Evolutionary conservation across 768 basidiomycete species (phyloP).

Genomic region (Hygrophorus russula): DNA sequence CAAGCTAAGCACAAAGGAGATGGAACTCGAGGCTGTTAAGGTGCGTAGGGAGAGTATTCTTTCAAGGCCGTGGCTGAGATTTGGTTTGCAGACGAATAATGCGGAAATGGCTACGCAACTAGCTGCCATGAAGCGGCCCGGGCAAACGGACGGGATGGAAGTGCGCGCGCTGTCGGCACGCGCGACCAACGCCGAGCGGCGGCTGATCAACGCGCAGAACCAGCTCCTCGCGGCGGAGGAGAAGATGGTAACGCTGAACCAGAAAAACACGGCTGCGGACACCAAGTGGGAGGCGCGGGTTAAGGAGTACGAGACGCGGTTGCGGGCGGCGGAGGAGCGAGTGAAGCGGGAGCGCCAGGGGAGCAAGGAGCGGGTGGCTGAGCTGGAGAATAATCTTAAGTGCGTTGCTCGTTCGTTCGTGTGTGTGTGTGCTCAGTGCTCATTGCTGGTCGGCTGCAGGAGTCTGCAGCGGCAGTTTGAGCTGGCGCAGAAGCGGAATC

Average conservation of each 20-base stretch:
- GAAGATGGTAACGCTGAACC: conserved; percentile 62
- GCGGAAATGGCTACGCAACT: conserved; percentile 67
- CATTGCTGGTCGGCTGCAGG: conserved; percentile 27
- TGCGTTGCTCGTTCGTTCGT: conserved; percentile 17
- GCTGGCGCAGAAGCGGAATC: conserved; percentile 62
- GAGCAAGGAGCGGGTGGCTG: conserved; percentile 71
- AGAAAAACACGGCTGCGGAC: conserved; percentile 64
- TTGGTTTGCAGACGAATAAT: conserved; percentile 46
- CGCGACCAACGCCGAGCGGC: conserved; percentile 76
- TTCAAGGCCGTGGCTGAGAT: conserved; percentile 1
- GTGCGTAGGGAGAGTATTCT: conserved; percentile 35
- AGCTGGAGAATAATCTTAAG: conserved; percentile 66
- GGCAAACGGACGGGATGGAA: conserved; percentile 54
- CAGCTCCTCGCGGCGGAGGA: conserved; percentile 80
- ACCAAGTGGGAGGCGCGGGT: conserved; percentile 93
- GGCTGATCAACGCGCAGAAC: conserved; percentile 77
- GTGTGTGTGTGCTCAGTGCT: conserved; percentile 2
- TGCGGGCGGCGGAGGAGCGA: conserved; percentile 81
- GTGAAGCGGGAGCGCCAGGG: conserved; percentile 92
- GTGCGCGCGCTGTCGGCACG: conserved; percentile 59
- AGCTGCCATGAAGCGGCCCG: conserved; percentile 44
- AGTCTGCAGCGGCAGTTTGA: conserved; percentile 70
- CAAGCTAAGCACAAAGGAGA: conserved; percentile 72
- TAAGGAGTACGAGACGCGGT: conserved; percentile 75
- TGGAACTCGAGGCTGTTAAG: conserved; percentile 83